phyloP scores from a whole-genome alignment of 805 yeast genomes.

The Metschnikowia picachoensis region DNA sequence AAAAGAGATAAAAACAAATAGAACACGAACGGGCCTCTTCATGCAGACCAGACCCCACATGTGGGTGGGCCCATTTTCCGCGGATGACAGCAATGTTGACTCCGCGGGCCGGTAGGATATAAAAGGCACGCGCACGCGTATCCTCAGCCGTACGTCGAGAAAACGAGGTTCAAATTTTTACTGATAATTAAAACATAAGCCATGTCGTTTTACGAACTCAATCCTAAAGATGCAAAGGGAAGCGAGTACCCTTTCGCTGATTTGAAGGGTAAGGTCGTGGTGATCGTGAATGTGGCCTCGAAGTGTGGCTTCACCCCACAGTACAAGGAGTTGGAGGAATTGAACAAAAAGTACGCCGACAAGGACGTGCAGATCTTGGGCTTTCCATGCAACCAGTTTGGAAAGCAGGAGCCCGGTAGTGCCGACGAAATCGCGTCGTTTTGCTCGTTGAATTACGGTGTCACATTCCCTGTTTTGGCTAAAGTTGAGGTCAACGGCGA shows the following conservation, averaged over 20 bases:
- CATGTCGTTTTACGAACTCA: constrained; percentile 66
- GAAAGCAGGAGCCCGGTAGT: constrained; percentile 40
- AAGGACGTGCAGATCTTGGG: constrained; percentile 37
- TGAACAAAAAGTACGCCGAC: constrained; percentile 38
- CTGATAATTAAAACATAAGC: not conserved
- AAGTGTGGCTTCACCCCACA: constrained; percentile 51
- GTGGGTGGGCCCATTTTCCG: constrained; percentile 1
- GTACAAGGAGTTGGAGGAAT: constrained; percentile 38
- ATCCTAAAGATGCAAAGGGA: constrained; percentile 60
- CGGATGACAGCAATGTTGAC: not conserved
- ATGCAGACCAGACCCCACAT: no score
- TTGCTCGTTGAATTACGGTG: constrained; percentile 83
- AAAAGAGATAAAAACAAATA: no score
- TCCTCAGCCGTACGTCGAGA: not conserved
- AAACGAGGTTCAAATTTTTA: not conserved
- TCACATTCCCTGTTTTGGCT: constrained; percentile 81
- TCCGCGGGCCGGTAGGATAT: not conserved
- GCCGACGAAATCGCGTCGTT: constrained; percentile 62
- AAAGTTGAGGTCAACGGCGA: constrained; percentile 89
- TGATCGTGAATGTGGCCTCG: constrained; percentile 85
- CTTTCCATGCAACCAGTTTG: constrained; percentile 45
- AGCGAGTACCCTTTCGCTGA: constrained; percentile 55
- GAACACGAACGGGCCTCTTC: no score
- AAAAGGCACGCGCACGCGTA: not conserved
- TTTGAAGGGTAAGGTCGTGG: constrained; percentile 74